Evolutionary conservation across 78 protist genomes (phyloP).

Genomic region (Speleostelium caveatum): DNA sequence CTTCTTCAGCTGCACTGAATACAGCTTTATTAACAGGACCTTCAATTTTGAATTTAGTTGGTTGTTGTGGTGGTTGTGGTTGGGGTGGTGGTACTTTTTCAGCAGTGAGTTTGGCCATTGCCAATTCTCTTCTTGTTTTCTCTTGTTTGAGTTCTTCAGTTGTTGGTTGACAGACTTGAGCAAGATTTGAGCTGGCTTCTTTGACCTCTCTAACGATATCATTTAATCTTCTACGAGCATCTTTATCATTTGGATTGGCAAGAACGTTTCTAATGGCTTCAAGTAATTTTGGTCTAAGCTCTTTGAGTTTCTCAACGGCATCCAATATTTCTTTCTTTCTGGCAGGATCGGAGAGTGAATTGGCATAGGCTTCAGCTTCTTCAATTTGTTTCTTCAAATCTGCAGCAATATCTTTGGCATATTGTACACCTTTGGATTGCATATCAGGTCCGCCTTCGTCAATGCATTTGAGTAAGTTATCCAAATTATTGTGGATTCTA

Average conservation of each 20-base stretch:
- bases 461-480: conserved; percentile 12
- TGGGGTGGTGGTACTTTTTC: conserved; percentile 10
- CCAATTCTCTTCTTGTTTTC: conserved; percentile 24
- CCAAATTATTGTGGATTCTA: conserved; percentile 54
- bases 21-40: conserved; percentile 79
- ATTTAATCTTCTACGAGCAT: conserved; percentile 43
- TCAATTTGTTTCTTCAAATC: conserved; percentile 65
- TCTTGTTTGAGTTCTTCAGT: conserved; percentile 46
- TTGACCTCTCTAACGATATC: conserved; percentile 16
- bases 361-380: conserved; percentile 55
- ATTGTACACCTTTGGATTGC: conserved; percentile 74
- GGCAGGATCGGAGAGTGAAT: conserved; percentile 43
- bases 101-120: conserved; percentile 5
- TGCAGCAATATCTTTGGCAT: conserved; percentile 72
- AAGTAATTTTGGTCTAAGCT: conserved; percentile 37
- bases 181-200: conserved; percentile 40
- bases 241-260: conserved; percentile 66
- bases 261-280: conserved; percentile 63
- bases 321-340: conserved; percentile 52
- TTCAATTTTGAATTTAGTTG: conserved; percentile 49
- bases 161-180: conserved; percentile 58
- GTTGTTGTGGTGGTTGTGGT: conserved; percentile 21
- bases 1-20: conserved; percentile 59
- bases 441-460: conserved; percentile 72
- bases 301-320: conserved; percentile 33